A percentile compares a stretch with the other conserved stretches of the same genome.
Evolutionary conservation across 768 basidiomycete genomes (phyloP).

Genomic region (Aureoboletus auriporus): DNA sequence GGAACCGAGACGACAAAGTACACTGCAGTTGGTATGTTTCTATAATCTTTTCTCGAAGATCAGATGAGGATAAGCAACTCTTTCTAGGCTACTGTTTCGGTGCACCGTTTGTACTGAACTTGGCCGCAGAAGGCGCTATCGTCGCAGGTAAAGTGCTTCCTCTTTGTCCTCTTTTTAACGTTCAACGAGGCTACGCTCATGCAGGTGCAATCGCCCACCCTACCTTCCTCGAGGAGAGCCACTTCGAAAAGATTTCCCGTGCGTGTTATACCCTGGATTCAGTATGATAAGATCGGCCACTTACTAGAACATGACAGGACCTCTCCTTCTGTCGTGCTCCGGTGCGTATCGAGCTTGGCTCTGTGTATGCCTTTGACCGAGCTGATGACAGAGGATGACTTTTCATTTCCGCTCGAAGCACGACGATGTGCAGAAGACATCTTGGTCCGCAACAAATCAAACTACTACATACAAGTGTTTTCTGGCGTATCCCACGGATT

Average conservation of each 20-base stretch:
- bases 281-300: not conserved
- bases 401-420: conserved; percentile 43
- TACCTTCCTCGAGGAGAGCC: conserved; percentile 45
- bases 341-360: conserved; percentile 7
- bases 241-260: conserved; percentile 48
- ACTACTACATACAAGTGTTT: conserved; percentile 55
- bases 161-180: not conserved
- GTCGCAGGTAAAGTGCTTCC: conserved; percentile 36
- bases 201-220: conserved; percentile 52
- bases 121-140: conserved; percentile 39
- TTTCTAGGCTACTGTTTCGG: conserved; percentile 55
- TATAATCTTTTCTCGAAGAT: not conserved
- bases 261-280: conserved; percentile 7
- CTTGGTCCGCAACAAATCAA: conserved; percentile 41
- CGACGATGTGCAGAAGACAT: conserved; percentile 56
- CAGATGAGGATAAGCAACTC: not conserved
- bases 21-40: conserved; percentile 37
- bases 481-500: conserved; percentile 34
- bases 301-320: conserved; percentile 7
- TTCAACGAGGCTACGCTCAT: not conserved
- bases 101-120: conserved; percentile 44
- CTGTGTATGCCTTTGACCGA: not conserved
- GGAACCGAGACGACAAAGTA: conserved; percentile 36
- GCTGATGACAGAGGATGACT: conserved; percentile 41
- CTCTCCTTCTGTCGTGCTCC: conserved; percentile 21